Base-by-base conservation (phyloP, 2,329 filamentous ascomycete genomes). In the Orbilia quercus region DNA sequence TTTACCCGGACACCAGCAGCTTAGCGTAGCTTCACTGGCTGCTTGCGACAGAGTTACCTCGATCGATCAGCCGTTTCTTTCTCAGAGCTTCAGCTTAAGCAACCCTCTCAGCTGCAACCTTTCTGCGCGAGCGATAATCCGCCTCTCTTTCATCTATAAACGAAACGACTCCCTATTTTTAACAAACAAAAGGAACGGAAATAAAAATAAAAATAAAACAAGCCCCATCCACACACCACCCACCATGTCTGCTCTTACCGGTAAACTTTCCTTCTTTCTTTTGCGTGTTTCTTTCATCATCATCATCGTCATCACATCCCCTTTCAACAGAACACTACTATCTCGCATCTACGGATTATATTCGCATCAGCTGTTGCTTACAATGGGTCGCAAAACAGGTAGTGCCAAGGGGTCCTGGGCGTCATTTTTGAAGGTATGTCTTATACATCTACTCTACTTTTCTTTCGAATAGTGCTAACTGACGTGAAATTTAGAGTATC, bases 401-500 rank as follows among this genome's bases (percentile, higher is more conserved):
- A 53, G 71, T 47, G 75, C 75, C 9, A 76, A 75, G 66, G 75
- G 74, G 64, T 76, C 76, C 20, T 77, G 76, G 76, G 72, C 74
- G 7, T 75, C 76, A 12, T 77, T 77, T 53, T 53, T 77, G 48
- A 77, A 77, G 76, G 76, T 77, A 57, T 54, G n/a, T 53, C n/a
- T 23, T 14, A 18, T 12, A 25, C 31, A 38, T 38, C 45, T 48
- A 36, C 14, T 63, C 54, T 36, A 72, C 31, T 36, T 12, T 57
- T 16, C 12, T 40, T 2, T 51, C 14, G 23, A 12, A 18, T 7
- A 11, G 25, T 38, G 25, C 55, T 47, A 16, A 53, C n/a, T 55
- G 1, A 31, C 1, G 5, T n/a, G 31, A 16, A 11, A 23, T 57
- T 16, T 51, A 75, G 72, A 72, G 66, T 36, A 72, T 71, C 40